phyloP scores from a whole-genome alignment of 495 filamentous ascomycete genomes.

The Penicillium argentinense region DNA sequence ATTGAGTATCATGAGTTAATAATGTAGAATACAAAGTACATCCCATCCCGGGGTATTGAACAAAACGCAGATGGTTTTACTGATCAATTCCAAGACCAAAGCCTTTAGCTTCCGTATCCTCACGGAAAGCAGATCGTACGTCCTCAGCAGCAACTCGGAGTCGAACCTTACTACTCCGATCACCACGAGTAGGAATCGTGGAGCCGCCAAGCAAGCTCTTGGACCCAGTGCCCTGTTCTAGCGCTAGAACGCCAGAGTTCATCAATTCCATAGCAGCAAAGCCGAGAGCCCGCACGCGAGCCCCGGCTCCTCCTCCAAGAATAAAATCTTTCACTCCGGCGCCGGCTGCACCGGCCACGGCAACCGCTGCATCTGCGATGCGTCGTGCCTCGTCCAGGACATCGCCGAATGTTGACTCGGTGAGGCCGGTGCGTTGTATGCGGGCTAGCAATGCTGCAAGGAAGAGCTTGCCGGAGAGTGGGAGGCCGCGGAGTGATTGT shows the following conservation, averaged over 20 bases:
- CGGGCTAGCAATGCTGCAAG: constrained; percentile 77
- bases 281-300: constrained; percentile 66
- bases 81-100: constrained; percentile 54
- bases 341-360: constrained; percentile 42
- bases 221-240: constrained; percentile 59
- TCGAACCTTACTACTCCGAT: constrained; percentile 82
- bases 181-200: constrained; percentile 59
- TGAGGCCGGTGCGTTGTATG: constrained; percentile 77
- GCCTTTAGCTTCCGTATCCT: constrained; percentile 81
- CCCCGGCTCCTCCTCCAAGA: constrained; percentile 39
- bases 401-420: constrained; percentile 86
- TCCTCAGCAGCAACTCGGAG: constrained; percentile 88
- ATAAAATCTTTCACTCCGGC: constrained; percentile 43
- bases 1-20: no score
- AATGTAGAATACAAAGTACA: no score
- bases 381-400: constrained; percentile 86
- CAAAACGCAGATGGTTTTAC: no score
- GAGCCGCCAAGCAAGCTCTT: constrained; percentile 34
- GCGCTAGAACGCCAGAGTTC: constrained; percentile 80
- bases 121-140: constrained; percentile 78
- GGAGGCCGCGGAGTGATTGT: constrained; percentile 76
- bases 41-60: no score
- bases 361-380: constrained; percentile 59
- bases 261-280: constrained; percentile 76
- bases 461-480: constrained; percentile 79